Evolutionary conservation across 176 grass and related monocot species (phyloP).

Genomic region (Zoysia pacifica): DNA sequence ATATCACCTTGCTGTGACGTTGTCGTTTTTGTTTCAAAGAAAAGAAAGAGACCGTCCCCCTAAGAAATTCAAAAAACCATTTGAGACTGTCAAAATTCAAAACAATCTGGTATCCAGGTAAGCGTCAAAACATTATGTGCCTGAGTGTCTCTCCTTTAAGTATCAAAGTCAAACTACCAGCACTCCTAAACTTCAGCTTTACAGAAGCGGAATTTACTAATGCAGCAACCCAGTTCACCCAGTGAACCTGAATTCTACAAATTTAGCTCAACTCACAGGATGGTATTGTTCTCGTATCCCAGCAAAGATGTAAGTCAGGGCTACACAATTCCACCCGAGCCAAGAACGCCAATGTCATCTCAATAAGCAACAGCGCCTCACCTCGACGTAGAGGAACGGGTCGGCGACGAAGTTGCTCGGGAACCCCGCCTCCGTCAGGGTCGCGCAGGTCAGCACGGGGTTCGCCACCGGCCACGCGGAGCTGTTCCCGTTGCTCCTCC

Average conservation of each 20-base stretch:
- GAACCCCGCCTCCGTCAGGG: conserved; percentile 60
- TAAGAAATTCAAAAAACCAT: conserved; percentile 40
- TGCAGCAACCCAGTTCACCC: neutral
- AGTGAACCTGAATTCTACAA: conserved; percentile 3
- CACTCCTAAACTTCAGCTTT: neutral
- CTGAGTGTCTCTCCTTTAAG: neutral
- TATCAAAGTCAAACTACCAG: neutral
- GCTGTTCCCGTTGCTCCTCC: conserved; percentile 66
- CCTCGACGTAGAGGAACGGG: conserved; percentile 88
- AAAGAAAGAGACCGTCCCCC: conserved; percentile 72
- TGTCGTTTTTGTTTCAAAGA: conserved; percentile 91
- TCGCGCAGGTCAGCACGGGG: conserved; percentile 82
- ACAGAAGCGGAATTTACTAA: neutral
- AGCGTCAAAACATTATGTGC: neutral
- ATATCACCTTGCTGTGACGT: conserved; percentile 83
- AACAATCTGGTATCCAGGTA: neutral
- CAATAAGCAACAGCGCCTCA: conserved; percentile 30
- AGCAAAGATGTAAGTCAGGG: neutral
- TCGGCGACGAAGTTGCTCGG: conserved; percentile 96
- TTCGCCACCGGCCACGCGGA: conserved; percentile 97
- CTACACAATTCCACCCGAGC: neutral
- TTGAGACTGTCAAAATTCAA: conserved; percentile 4
- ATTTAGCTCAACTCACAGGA: neutral
- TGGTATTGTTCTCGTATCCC: too few species aligned
- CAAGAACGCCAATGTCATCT: neutral